Evolutionary conservation across 805 yeast genomes (phyloP), one percentile per base, ranked within the genome.

Genomic region (Suhomyces vadensis): DNA sequence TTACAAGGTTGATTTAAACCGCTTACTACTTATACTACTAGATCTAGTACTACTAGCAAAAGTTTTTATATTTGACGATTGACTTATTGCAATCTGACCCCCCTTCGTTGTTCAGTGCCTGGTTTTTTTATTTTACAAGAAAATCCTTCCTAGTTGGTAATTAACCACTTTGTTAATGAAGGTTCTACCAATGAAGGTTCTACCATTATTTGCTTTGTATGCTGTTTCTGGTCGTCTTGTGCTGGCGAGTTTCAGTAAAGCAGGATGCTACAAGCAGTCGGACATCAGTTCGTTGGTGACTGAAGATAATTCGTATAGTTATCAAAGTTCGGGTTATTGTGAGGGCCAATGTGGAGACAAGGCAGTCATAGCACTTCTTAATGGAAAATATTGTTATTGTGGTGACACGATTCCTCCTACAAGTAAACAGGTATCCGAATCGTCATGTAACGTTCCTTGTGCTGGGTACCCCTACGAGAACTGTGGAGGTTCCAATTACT

Each of bases 381-480:
- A 72, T 40, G 87, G 89, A 6, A 55, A 69, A 20, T 60, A 63
- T 14, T 87, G 95, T 61, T 85, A 76, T 56, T 87, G 95, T 62
- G 92, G 92, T 21, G 65, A 74, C 54, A 48, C 66, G 1, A 56
- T 71, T 3, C 72, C 80, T 3, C 43, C 62, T 6, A 23, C 48
- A 17, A 36, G 48, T 14, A 38, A 48, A 24, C 13, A 48, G 31
- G 53, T 47, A 14, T 35, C 24, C 7, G 25, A 20, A 13, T 35
- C 39, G 35, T 54, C 56, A 24, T 60, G 65, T 43, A 47, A 57
- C 33, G 47, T 49, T 20, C 41, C 50, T 3, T 88, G 96, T 63
- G 60, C 57, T 16, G 95, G 89, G n/a, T 88, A 75, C 63, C 77
- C 79, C 7, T 35, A 52, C 3, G 85, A 83, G 43, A 65, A 49